A percentile compares a stretch with the other conserved stretches of the same genome.
Evolutionary conservation across 1,139 yeast species (phyloP).

Genomic region (Suhomyces yuchorum): DNA sequence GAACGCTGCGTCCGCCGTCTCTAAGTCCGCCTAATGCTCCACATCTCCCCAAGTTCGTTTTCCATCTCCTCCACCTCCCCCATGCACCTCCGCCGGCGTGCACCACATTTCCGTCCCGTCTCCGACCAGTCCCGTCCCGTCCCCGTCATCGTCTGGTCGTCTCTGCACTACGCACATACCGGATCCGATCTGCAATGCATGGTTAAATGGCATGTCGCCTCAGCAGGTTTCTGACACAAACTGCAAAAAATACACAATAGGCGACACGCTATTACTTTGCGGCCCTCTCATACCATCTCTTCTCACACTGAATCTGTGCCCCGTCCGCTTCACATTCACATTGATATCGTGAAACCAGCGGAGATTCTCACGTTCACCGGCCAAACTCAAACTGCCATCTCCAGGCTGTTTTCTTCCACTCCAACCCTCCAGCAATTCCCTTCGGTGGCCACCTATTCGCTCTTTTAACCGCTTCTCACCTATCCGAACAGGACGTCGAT

Average conservation of each 20-base stretch:
- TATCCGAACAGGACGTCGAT: neutral
- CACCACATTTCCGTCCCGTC: too few species aligned
- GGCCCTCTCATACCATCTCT: neutral
- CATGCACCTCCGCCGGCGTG: too few species aligned
- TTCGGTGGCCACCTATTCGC: neutral
- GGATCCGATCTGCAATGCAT: neutral
- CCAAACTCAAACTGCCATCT: neutral
- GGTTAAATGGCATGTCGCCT: neutral
- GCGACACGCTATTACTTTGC: neutral
- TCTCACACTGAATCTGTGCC: neutral
- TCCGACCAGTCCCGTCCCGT: too few species aligned
- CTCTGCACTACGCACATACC: neutral
- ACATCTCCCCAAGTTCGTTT: too few species aligned
- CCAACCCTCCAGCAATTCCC: neutral
- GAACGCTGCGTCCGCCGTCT: too few species aligned
- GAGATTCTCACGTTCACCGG: neutral
- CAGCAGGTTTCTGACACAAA: slow-evolving; percentile 1
- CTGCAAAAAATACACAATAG: neutral
- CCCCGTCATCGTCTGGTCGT: neutral
- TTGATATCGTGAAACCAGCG: neutral
- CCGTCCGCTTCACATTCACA: neutral
- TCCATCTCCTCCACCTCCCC: too few species aligned
- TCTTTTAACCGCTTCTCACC: neutral
- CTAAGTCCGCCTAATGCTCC: too few species aligned
- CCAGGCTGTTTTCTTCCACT: neutral